Evolutionary conservation across 208 protist genomes (phyloP).

Genomic region (Acanthamoeba sp.): DNA sequence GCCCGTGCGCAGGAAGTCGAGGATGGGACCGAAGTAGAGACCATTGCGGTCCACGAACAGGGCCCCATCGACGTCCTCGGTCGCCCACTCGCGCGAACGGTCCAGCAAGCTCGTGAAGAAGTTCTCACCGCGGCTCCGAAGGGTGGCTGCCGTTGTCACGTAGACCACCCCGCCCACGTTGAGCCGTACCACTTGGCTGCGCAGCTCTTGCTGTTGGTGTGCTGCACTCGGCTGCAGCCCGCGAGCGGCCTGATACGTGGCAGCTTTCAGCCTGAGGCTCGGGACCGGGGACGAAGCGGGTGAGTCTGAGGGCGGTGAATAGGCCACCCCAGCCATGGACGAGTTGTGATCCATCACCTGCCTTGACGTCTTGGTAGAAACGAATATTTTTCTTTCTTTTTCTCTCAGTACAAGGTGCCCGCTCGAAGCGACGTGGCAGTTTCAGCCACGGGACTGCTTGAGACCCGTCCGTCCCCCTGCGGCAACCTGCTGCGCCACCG

Average conservation of each 20-base stretch:
- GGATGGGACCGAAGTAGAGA: not conserved
- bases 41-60: constrained; percentile 49
- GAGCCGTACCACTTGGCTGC: constrained; percentile 27
- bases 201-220: not conserved
- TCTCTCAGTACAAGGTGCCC: not conserved
- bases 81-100: not conserved
- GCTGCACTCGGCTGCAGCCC: too few species aligned
- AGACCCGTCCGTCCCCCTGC: not conserved
- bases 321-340: too few species aligned
- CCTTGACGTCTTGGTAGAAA: too few species aligned
- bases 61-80: not conserved
- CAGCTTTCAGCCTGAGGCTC: too few species aligned
- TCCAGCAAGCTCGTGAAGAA: constrained; percentile 10
- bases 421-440: not conserved
- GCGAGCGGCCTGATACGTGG: too few species aligned
- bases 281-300: too few species aligned
- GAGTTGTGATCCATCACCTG: too few species aligned
- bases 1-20: constrained; percentile 27
- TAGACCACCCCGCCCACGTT: constrained; percentile 25
- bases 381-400: not conserved
- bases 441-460: not conserved
- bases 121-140: not conserved
- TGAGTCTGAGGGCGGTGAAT: too few species aligned
- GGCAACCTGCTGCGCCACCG: not conserved
- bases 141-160: not conserved